Conservation (phyloP, 805 yeast species). For the Candida corydali region DNA sequence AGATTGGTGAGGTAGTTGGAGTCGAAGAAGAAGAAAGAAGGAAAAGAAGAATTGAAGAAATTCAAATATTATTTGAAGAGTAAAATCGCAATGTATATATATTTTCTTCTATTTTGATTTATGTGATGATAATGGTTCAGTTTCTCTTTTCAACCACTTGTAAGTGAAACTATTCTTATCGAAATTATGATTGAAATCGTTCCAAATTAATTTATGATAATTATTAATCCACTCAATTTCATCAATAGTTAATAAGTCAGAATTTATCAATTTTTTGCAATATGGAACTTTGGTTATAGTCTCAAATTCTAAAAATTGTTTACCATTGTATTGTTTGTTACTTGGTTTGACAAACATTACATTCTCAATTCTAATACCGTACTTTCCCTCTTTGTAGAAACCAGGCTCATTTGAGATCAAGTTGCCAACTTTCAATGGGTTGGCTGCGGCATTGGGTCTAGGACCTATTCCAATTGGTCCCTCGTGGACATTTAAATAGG, state of each 20-base stretch:
- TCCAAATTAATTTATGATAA: constrained; percentile 59
- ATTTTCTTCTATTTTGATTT: not conserved
- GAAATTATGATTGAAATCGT: constrained; percentile 39
- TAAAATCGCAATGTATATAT: constrained; percentile 9
- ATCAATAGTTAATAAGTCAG: constrained; percentile 46
- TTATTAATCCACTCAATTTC: constrained; percentile 68
- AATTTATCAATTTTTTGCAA: constrained; percentile 70
- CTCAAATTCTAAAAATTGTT: constrained; percentile 64
- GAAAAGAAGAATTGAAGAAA: constrained; percentile 66
- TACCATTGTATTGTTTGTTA: constrained; percentile 46
- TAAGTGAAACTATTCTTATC: constrained; percentile 34
- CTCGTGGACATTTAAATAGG: constrained; percentile 58
- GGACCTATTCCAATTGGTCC: constrained; percentile 63
- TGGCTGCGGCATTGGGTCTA: constrained; percentile 44
- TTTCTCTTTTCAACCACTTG: constrained; percentile 50
- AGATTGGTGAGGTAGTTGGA: constrained; percentile 75
- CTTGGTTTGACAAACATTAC: constrained; percentile 45
- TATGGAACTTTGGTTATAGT: constrained; percentile 82
- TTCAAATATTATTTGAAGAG: constrained; percentile 60
- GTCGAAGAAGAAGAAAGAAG: constrained; percentile 72
- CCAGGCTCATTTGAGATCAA: constrained; percentile 62
- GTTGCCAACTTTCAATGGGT: constrained; percentile 48
- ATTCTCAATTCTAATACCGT: constrained; percentile 55
- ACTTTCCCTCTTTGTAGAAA: constrained; percentile 54
- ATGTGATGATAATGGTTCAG: constrained; percentile 20